Percentiles rank a stretch among this genome's conserved stretches.
These are phyloP conservation scores for Malassezia japonica DNA, from an alignment of 1,284 basidiomycete genomes.

Conservation along the genomic window DNA sequence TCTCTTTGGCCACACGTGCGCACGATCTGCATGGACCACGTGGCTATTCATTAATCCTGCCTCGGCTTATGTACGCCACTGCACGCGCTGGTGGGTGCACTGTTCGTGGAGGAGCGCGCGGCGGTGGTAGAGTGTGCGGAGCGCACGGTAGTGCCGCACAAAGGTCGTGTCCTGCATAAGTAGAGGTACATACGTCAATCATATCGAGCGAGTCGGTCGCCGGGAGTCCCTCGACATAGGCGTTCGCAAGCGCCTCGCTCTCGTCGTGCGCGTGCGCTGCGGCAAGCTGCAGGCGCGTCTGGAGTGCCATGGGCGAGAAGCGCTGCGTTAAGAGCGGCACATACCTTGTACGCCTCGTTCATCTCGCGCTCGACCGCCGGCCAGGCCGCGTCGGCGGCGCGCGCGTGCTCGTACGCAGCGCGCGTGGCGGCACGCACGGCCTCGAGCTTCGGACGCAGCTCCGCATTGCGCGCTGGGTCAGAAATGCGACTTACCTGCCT, in stretches of 20 bases:
- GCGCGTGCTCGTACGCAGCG: conserved; percentile 27
- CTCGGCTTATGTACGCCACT: conserved; percentile 1
- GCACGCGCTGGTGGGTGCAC: conserved; percentile 1
- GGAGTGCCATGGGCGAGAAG: conserved; percentile 32
- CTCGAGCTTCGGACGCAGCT: conserved; percentile 29
- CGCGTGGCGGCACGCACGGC: conserved; percentile 32
- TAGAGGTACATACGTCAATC: background rate
- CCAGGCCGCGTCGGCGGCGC: conserved; percentile 25
- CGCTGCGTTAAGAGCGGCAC: conserved; percentile 13
- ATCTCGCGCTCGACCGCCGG: conserved; percentile 20
- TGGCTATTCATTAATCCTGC: background rate
- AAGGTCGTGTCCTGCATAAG: conserved; percentile 8
- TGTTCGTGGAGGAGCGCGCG: conserved; percentile 6
- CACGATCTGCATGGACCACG: conserved; percentile 8
- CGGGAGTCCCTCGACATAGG: conserved; percentile 36
- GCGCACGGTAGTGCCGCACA: conserved; percentile 8
- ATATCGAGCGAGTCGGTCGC: conserved; percentile 16
- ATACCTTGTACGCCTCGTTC: conserved; percentile 27
- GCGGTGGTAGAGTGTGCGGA: conserved; percentile 10
- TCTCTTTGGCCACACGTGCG: conserved; percentile 7
- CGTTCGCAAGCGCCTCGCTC: conserved; percentile 37
- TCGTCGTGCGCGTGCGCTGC: conserved; percentile 29
- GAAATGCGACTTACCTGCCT: conserved; percentile 20
- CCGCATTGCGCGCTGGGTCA: conserved; percentile 19
- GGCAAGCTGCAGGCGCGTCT: conserved; percentile 25